Percentiles rank a stretch among this genome's conserved stretches.
Conservation (phyloP, 2,329 filamentous ascomycete genomes). For the Sphaerulina musiva region DNA sequence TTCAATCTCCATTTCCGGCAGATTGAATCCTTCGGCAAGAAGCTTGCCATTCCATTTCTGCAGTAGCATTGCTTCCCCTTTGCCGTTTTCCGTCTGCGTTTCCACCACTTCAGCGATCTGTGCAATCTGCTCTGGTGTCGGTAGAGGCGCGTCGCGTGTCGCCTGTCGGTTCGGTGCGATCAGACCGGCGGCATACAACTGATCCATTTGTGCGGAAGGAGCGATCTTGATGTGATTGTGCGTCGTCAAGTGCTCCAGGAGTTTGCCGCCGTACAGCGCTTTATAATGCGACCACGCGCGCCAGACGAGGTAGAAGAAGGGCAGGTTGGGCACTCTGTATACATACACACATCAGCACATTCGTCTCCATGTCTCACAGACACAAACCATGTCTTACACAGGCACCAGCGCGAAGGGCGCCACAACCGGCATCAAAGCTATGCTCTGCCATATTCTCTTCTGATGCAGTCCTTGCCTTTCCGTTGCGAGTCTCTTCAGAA, state of each 20-base stretch:
- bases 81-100: conserved; percentile 36
- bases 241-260: conserved; percentile 73
- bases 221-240: conserved; percentile 62
- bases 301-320: conserved; percentile 93
- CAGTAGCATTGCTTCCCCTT: conserved; percentile 45
- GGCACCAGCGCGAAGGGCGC: conserved; percentile 78
- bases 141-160: conserved; percentile 35
- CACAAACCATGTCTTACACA: conserved; percentile 53
- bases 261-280: conserved; percentile 75
- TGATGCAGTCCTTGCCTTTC: conserved; percentile 75
- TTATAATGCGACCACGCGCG: conserved; percentile 88
- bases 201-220: conserved; percentile 64
- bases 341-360: conserved; percentile 10
- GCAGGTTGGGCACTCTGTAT: conserved; percentile 78
- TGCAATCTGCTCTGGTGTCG: conserved; percentile 35
- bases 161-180: conserved; percentile 39
- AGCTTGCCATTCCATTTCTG: conserved; percentile 47
- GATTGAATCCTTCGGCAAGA: conserved; percentile 44
- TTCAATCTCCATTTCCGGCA: conserved; percentile 50
- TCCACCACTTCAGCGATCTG: conserved; percentile 37
- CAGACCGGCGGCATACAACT: conserved; percentile 58
- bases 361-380: background rate
- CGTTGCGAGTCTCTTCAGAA: conserved; percentile 66
- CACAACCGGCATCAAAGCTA: conserved; percentile 74
- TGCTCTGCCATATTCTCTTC: conserved; percentile 70